These are phyloP conservation scores for Neolecta irregularis DNA, from an alignment of 1,139 yeast species.

Conservation along the genomic window DNA sequence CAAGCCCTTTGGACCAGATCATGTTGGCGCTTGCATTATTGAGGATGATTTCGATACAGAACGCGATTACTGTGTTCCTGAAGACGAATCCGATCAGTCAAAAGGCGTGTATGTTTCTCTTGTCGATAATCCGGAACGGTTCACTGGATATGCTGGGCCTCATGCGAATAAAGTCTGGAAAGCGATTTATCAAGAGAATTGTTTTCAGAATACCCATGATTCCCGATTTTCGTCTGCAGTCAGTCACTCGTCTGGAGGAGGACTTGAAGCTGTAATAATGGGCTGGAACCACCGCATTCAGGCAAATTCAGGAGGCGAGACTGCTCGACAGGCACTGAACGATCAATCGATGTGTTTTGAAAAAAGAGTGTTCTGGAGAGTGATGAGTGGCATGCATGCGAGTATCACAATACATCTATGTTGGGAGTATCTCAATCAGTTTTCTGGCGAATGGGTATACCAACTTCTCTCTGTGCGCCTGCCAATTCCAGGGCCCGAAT, in stretches of 20 bases:
- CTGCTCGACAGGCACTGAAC: slow-evolving; percentile 20
- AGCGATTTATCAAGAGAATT: slow-evolving; percentile 81
- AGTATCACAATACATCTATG: slow-evolving; percentile 88
- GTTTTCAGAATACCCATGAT: slow-evolving; percentile 33
- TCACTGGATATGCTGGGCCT: slow-evolving; percentile 89
- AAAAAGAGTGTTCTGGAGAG: slow-evolving; percentile 71
- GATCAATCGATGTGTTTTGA: slow-evolving; percentile 52
- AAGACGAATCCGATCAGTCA: slow-evolving; percentile 30
- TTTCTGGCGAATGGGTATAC: slow-evolving; percentile 47
- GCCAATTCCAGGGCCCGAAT: slow-evolving; percentile 39
- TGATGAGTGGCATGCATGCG: slow-evolving; percentile 89
- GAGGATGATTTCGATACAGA: slow-evolving; percentile 16
- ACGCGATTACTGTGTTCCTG: slow-evolving; percentile 43
- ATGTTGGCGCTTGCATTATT: slow-evolving; percentile 8
- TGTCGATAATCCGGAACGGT: slow-evolving; percentile 82
- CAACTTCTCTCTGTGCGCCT: neutral
- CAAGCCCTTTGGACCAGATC: neutral
- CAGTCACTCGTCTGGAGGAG: slow-evolving; percentile 15
- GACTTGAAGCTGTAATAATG: neutral
- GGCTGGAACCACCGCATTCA: slow-evolving; percentile 2
- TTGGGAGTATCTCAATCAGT: slow-evolving; percentile 62
- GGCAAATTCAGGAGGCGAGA: slow-evolving; percentile 23
- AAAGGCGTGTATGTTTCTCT: slow-evolving; percentile 72
- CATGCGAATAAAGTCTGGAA: slow-evolving; percentile 90
- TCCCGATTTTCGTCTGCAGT: slow-evolving; percentile 1